Evolutionary conservation across 23 red algal genomes (phyloP).

Genomic region (Gracilaria domingensis): DNA sequence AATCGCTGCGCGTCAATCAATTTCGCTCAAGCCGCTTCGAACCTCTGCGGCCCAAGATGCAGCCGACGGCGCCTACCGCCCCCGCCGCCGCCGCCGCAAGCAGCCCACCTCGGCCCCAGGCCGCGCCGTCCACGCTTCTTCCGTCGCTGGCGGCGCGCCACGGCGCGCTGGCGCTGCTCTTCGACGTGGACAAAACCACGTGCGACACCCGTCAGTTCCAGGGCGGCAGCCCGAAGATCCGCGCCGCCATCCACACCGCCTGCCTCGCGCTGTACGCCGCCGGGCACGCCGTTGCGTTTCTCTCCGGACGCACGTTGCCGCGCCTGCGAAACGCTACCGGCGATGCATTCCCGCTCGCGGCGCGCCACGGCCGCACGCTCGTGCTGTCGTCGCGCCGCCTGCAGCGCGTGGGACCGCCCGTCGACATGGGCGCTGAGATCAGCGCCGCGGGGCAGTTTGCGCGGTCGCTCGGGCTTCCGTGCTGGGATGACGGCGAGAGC

Average conservation of each 20-base stretch:
- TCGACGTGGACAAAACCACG: background rate
- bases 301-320: background rate
- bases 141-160: background rate
- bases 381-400: background rate
- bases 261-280: background rate
- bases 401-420: background rate
- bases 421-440: background rate
- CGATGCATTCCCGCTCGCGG: background rate
- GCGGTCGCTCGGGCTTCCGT: background rate
- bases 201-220: background rate
- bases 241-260: background rate
- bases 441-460: background rate
- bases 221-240: background rate
- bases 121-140: background rate
- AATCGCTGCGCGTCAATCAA: too few species aligned
- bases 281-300: background rate
- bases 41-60: too few species aligned
- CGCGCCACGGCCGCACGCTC: background rate
- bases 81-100: too few species aligned
- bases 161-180: background rate
- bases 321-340: background rate
- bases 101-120: too few species aligned
- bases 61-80: too few species aligned
- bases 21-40: too few species aligned
- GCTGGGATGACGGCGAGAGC: background rate